Percentiles rank a stretch among this genome's conserved stretches.
Evolutionary conservation across 2,329 filamentous ascomycete species (phyloP).

Genomic region (Sporothrix globosa): DNA sequence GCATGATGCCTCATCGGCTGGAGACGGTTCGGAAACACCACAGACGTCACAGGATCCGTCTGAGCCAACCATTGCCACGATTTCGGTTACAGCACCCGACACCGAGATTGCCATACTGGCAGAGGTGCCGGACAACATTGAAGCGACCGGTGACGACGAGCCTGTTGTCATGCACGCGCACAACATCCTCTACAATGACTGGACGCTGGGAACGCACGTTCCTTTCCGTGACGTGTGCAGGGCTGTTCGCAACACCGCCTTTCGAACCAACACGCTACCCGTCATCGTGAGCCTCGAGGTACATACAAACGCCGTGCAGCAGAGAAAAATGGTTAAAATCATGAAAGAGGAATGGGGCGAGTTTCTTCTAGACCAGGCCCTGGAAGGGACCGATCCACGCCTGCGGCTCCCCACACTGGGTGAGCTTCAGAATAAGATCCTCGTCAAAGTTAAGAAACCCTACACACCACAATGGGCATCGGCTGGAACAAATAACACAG

Average conservation of each 20-base stretch:
- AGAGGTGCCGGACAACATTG: slow-evolving; percentile 32
- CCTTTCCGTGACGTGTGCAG: slow-evolving; percentile 85
- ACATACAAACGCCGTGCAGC: slow-evolving; percentile 79
- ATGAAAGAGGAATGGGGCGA: slow-evolving; percentile 87
- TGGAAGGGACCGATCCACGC: slow-evolving; percentile 55
- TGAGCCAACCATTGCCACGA: slow-evolving; percentile 26
- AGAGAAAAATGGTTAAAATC: slow-evolving; percentile 89
- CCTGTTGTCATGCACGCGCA: slow-evolving; percentile 76
- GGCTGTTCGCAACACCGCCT: slow-evolving; percentile 77
- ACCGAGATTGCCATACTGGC: slow-evolving; percentile 31
- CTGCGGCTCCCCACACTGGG: slow-evolving; percentile 69
- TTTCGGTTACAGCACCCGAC: slow-evolving; percentile 33
- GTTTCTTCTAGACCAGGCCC: slow-evolving; percentile 66
- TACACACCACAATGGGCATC: background rate
- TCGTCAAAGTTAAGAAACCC: slow-evolving; percentile 76
- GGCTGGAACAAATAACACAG: slow-evolving; percentile 37
- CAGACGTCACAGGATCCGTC: slow-evolving; percentile 15
- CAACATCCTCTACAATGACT: slow-evolving; percentile 47
- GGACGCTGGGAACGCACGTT: slow-evolving; percentile 83
- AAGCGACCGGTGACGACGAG: slow-evolving; percentile 55
- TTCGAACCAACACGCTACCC: slow-evolving; percentile 73
- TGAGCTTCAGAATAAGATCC: slow-evolving; percentile 76
- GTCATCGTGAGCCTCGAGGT: slow-evolving; percentile 93
- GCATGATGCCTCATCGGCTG: slow-evolving; percentile 27
- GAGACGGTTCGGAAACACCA: slow-evolving; percentile 17